phyloP scores from a whole-genome alignment of 371 early-diverging fungal genomes.

The Actinomortierella ambigua region DNA sequence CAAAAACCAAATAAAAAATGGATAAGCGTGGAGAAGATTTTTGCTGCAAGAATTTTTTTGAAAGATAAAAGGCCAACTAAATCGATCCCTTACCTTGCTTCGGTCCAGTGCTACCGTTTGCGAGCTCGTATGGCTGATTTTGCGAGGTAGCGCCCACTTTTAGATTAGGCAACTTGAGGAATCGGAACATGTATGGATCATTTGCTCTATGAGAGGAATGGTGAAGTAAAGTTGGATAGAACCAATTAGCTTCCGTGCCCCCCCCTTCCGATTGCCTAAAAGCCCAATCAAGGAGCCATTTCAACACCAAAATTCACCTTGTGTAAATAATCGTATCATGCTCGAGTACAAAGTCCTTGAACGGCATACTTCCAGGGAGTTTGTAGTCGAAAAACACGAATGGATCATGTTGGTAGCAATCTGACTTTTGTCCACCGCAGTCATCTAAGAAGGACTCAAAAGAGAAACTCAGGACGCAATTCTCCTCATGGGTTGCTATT shows the following conservation, averaged over 20 bases:
- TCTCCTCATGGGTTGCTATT: no score
- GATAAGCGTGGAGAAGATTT: background rate
- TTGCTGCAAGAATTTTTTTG: no score
- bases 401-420: conserved; percentile 9
- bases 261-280: background rate
- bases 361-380: conserved; percentile 32
- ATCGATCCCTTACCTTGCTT: conserved; percentile 5
- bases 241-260: no score
- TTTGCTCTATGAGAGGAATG: conserved; percentile 7
- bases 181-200: conserved; percentile 23
- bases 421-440: no score
- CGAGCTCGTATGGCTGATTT: conserved; percentile 15
- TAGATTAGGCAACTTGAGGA: conserved; percentile 19
- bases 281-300: background rate
- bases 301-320: conserved; percentile 7
- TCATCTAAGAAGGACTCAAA: no score
- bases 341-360: conserved; percentile 42
- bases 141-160: conserved; percentile 20
- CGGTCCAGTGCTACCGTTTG: conserved; percentile 20
- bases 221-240: background rate
- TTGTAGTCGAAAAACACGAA: conserved; percentile 38
- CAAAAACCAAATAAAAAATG: background rate
- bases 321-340: conserved; percentile 34
- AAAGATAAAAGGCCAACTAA: no score
- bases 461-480: no score